Evolutionary conservation across 2,329 filamentous ascomycete species (phyloP).

Genomic region (Aschersonia sp.): DNA sequence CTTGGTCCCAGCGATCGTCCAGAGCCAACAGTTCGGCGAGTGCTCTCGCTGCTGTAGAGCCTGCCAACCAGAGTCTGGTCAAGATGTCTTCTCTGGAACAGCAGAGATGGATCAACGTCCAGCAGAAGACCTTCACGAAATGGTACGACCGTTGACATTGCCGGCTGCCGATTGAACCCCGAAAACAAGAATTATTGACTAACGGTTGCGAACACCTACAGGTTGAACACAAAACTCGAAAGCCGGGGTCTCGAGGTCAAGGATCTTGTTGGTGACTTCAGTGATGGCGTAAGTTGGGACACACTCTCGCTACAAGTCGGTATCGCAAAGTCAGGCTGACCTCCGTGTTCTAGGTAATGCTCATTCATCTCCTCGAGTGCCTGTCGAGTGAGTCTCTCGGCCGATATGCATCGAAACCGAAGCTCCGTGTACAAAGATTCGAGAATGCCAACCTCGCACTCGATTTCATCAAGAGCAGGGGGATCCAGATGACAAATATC

Average conservation of each 20-base stretch:
- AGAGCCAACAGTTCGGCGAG: conserved; percentile 19
- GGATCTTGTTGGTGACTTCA: conserved; percentile 78
- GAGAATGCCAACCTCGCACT: conserved; percentile 96
- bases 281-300: conserved; percentile 64
- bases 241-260: conserved; percentile 64
- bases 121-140: conserved; percentile 99
- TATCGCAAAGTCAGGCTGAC: conserved; percentile 1
- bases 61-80: conserved; percentile 33
- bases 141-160: conserved; percentile 31
- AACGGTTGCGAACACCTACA: conserved; percentile 17
- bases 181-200: background rate
- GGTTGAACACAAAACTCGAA: conserved; percentile 92
- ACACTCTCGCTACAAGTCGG: background rate
- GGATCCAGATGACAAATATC: conserved; percentile 97
- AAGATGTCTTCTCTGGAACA: conserved; percentile 52
- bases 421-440: conserved; percentile 89
- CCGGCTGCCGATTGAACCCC: no score
- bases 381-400: conserved; percentile 89
- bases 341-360: conserved; percentile 50
- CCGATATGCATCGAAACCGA: conserved; percentile 90
- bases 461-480: conserved; percentile 78
- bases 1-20: conserved; percentile 19
- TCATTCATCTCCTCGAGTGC: conserved; percentile 95
- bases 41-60: conserved; percentile 29
- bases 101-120: conserved; percentile 62